phyloP scores from a whole-genome alignment of 2,329 filamentous ascomycete species.

The Penicillium corylophilum region DNA sequence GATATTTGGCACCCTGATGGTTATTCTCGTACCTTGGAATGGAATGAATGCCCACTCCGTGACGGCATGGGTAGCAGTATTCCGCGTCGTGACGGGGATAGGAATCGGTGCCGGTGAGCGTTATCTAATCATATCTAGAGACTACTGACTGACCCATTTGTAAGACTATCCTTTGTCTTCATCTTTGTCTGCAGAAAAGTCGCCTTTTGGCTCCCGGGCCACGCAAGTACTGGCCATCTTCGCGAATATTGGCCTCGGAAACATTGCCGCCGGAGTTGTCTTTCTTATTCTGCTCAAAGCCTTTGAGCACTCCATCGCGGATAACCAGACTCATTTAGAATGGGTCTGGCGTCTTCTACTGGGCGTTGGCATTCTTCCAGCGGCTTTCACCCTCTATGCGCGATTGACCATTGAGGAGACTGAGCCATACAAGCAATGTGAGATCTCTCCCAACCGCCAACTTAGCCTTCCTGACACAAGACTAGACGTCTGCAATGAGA shows the following conservation, averaged over 20 bases:
- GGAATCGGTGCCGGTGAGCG: background rate
- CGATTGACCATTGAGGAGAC: constrained; percentile 26
- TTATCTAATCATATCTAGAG: background rate
- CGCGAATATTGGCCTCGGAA: constrained; percentile 23
- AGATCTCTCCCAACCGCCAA: background rate
- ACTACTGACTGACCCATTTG: background rate
- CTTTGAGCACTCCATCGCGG: constrained; percentile 14
- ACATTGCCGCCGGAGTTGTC: constrained; percentile 21
- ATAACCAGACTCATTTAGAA: constrained; percentile 13
- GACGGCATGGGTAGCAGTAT: background rate
- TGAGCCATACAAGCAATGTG: constrained; percentile 15
- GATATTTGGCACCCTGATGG: background rate
- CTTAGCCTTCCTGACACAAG: background rate
- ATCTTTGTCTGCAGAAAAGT: constrained; percentile 11
- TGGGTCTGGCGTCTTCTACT: constrained; percentile 27
- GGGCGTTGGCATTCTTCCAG: constrained; percentile 25
- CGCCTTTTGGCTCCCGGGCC: constrained; percentile 16
- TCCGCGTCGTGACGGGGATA: background rate
- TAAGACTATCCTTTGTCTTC: constrained; percentile 13
- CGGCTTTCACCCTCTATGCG: constrained; percentile 24
- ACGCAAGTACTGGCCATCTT: constrained; percentile 22
- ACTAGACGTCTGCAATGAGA: constrained; percentile 14
- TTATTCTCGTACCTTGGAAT: background rate
- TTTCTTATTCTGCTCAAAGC: constrained; percentile 18
- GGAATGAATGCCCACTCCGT: background rate